Evolutionary conservation across 192 early-diverging fungal species (phyloP), one percentile per base, ranked within the genome.

Genomic region (Linnemannia hyalina): DNA sequence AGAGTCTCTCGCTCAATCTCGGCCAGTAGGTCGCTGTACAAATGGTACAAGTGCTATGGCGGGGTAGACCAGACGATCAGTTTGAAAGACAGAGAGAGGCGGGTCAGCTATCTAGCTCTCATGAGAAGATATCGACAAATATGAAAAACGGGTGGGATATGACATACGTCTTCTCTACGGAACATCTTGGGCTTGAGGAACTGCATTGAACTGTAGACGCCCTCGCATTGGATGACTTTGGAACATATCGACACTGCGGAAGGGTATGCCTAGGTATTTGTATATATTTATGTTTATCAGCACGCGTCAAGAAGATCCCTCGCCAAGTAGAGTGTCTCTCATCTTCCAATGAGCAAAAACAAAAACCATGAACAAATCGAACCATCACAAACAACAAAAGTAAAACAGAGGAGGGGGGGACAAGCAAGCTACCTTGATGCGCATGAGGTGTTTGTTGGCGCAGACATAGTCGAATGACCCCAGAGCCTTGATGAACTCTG

Each of bases 401-500:
- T 6, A 70, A 35, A 6, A 72, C 11, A 13, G 13, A 46, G 11
- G n/a, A n/a, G n/a, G n/a, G n/a, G n/a, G 44, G 44, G 13, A 11
- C 35, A 35, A 35, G 49, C 3, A 1, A 41, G 35, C 35, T 80
- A 91, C 90, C 77, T 89, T 89, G 47, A 91, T 80, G 42, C 82
- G 77, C 44, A 85, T 49, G 8, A 85, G 72, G 18, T 89, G 81
- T 75, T 90, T 91, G 69, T 87, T 89, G 18, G 90, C 87, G 18
- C 89, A 87, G 44, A 70, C 77, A 87, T 90, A 91, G 74, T 91
- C 90, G 75, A 91, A 91, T 6, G 90, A 83, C 32, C 90, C 90
- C 26, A 91, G 40, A 38, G 90, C 91, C 54, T 86, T 86, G 71
- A 86, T 74, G 22, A 80, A 73, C 49, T 86, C 84, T 29, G 80